Percentiles rank a stretch among this genome's conserved stretches.
Conservation (phyloP, 805 yeast species). For the Candida ortonii region DNA sequence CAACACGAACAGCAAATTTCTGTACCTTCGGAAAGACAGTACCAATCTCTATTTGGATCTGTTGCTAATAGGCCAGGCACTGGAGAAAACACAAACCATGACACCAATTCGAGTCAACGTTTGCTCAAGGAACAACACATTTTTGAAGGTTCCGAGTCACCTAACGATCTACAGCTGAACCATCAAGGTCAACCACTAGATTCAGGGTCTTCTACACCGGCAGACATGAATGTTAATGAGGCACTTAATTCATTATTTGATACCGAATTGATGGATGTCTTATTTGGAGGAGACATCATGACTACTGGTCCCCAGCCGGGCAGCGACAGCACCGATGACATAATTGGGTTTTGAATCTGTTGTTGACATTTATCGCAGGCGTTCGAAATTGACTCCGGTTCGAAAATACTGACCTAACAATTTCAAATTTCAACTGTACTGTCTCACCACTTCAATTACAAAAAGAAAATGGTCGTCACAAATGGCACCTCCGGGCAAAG, state of each 20-base stretch:
- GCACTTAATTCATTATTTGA: slow-evolving; percentile 29
- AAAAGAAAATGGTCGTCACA: too few relatives aligned
- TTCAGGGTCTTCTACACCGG: slow-evolving; percentile 9
- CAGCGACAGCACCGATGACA: slow-evolving; percentile 5
- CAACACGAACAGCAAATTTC: neutral
- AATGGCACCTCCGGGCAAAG: too few relatives aligned
- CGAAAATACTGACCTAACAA: too few relatives aligned
- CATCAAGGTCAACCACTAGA: slow-evolving; percentile 5
- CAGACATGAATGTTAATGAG: slow-evolving; percentile 23
- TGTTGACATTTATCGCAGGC: slow-evolving; percentile 1
- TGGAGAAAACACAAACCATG: too few relatives aligned
- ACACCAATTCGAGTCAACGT: too few relatives aligned
- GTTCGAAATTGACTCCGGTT: too few relatives aligned
- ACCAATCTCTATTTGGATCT: slow-evolving; percentile 11
- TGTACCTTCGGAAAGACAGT: slow-evolving; percentile 4
- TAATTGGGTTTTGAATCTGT: slow-evolving; percentile 4
- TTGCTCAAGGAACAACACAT: neutral
- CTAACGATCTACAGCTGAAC: slow-evolving; percentile 6
- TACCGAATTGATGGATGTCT: slow-evolving; percentile 32
- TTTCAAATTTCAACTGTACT: too few relatives aligned
- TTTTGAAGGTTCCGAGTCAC: slow-evolving; percentile 3
- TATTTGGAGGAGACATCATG: slow-evolving; percentile 30
- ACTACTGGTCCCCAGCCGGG: slow-evolving; percentile 2
- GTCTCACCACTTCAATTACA: too few relatives aligned
- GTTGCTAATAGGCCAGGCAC: slow-evolving; percentile 1